Percentiles rank a stretch among this genome's conserved stretches.
Evolutionary conservation across 768 basidiomycete genomes (phyloP).

Genomic region (Podaxis sp.): DNA sequence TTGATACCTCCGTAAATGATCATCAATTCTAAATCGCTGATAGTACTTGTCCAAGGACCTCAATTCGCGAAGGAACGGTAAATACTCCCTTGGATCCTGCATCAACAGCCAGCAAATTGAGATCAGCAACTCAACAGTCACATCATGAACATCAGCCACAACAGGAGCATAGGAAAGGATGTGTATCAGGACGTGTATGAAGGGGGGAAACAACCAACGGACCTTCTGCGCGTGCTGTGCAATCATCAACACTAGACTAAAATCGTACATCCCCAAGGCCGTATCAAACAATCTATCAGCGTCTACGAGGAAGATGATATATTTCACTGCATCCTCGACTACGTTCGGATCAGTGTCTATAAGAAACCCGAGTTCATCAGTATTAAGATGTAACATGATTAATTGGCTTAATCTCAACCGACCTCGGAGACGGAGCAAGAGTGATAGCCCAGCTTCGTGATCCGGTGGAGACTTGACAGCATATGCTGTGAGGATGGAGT

Average conservation of each 20-base stretch:
- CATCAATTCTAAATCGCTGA: slow-evolving; percentile 89
- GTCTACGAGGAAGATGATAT: slow-evolving; percentile 96
- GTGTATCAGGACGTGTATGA: not conserved
- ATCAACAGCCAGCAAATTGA: not conserved
- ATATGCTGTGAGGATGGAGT: slow-evolving; percentile 88
- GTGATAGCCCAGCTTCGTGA: slow-evolving; percentile 75
- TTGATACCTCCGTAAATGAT: slow-evolving; percentile 74
- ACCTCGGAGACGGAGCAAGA: slow-evolving; percentile 81
- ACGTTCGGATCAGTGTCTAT: slow-evolving; percentile 58
- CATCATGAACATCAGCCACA: not conserved
- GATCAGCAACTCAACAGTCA: not conserved
- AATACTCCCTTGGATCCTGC: slow-evolving; percentile 95
- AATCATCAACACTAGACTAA: slow-evolving; percentile 90
- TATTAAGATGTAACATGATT: not conserved
- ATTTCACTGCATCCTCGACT: slow-evolving; percentile 96
- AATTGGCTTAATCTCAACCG: slow-evolving; percentile 11
- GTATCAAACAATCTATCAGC: slow-evolving; percentile 89
- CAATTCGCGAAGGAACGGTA: slow-evolving; percentile 92
- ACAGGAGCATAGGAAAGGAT: not conserved
- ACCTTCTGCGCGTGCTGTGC: slow-evolving; percentile 98
- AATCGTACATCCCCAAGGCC: slow-evolving; percentile 98
- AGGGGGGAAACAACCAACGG: slow-evolving; percentile 5
- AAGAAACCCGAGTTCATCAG: slow-evolving; percentile 16
- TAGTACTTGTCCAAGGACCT: slow-evolving; percentile 75
- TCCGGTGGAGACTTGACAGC: slow-evolving; percentile 91